Percentiles rank a stretch among this genome's conserved stretches.
Conservation (phyloP, 2,329 filamentous ascomycete species). For the Macrophomina tecta region DNA sequence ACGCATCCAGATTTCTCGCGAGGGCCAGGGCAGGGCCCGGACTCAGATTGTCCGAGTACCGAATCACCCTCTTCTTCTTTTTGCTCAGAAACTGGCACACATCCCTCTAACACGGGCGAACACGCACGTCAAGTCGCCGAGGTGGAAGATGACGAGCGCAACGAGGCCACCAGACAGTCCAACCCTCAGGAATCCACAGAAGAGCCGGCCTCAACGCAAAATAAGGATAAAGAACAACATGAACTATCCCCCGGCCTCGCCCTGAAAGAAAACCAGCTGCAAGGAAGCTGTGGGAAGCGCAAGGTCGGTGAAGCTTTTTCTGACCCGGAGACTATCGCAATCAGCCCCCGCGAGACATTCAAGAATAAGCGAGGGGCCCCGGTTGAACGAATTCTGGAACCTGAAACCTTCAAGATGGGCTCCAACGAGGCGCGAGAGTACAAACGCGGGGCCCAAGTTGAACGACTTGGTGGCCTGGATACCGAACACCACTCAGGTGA, state of each 20-base stretch:
- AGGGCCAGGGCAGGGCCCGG: neutral
- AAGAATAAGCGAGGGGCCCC: no score
- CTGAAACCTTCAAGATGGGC: neutral
- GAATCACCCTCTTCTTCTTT: no score
- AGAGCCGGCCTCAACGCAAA: neutral
- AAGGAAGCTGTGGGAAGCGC: neutral
- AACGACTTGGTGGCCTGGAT: no score
- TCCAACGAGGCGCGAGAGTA: neutral
- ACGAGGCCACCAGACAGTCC: no score
- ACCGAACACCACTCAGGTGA: neutral
- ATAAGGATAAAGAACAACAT: neutral
- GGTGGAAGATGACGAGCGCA: no score
- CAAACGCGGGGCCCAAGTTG: no score
- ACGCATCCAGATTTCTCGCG: neutral
- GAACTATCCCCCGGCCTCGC: neutral
- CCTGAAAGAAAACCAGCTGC: neutral
- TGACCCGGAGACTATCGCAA: neutral
- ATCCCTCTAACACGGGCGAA: no score
- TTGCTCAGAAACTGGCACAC: no score
- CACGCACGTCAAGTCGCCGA: no score
- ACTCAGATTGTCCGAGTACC: neutral
- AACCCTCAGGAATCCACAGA: no score
- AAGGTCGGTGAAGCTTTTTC: neutral
- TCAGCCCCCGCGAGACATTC: no score
- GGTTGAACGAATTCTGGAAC: no score